Percentiles rank a stretch among this genome's conserved stretches.
Evolutionary conservation across 148 eudicot species (phyloP).

Genomic region (Rhododendron molle): DNA sequence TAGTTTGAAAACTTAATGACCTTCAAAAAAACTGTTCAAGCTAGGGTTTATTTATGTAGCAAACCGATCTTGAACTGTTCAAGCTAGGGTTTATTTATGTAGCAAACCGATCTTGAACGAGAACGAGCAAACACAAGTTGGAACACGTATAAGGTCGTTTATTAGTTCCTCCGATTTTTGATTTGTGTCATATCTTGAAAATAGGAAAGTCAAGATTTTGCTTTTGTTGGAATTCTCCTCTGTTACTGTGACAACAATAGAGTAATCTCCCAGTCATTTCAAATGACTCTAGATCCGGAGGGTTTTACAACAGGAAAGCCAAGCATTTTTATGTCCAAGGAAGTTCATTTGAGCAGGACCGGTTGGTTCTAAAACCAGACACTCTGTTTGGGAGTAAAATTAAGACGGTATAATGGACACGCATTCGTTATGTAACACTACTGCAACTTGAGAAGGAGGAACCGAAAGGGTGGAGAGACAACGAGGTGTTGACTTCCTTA

Average conservation of each 20-base stretch:
- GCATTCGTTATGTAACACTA: not conserved
- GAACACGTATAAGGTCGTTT: not conserved
- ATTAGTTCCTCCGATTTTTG: not conserved
- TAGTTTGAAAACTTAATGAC: too few relatives aligned
- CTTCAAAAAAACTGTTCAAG: too few relatives aligned
- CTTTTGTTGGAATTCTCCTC: not conserved
- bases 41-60: too few relatives aligned
- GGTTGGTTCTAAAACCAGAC: not conserved
- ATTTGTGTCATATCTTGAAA: not conserved
- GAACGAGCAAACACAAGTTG: not conserved
- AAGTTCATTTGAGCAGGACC: not conserved
- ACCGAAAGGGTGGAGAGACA: constrained; percentile 32
- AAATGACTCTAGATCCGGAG: not conserved
- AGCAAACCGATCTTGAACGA: too few relatives aligned
- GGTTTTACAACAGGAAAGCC: not conserved
- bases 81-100: too few relatives aligned
- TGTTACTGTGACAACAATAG: not conserved
- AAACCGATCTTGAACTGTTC: too few relatives aligned
- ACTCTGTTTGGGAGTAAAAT: not conserved
- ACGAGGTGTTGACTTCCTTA: constrained; percentile 72
- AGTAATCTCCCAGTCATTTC: not conserved
- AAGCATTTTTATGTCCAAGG: not conserved
- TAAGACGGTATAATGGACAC: not conserved
- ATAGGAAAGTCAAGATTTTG: not conserved
- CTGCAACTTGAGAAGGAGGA: not conserved